phyloP scores from a whole-genome alignment of 805 yeast species.

The Zygosaccharomyces kombuchaensis region DNA sequence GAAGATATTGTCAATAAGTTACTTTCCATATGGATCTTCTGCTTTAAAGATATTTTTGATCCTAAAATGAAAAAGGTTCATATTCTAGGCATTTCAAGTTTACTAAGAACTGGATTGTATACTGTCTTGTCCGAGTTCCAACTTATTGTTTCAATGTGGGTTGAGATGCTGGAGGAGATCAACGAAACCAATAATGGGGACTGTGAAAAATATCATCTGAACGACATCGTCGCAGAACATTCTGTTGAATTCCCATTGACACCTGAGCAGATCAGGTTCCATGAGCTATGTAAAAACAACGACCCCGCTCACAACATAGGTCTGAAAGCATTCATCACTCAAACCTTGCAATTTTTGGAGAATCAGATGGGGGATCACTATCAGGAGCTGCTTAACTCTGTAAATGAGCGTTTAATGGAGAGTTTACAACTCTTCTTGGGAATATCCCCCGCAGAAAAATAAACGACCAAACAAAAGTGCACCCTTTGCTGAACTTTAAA shows the following conservation, averaged over 20 bases:
- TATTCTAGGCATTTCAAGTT: constrained; percentile 54
- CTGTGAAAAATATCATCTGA: constrained; percentile 47
- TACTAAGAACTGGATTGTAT: constrained; percentile 39
- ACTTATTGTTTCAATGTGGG: constrained; percentile 41
- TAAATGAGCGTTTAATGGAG: constrained; percentile 25
- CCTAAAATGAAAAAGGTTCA: constrained; percentile 71
- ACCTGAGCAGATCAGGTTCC: constrained; percentile 43
- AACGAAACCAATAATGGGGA: constrained; percentile 59
- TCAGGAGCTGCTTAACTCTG: constrained; percentile 20
- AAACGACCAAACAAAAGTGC: background rate
- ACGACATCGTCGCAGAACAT: constrained; percentile 37
- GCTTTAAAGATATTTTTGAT: constrained; percentile 58
- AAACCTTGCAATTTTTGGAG: constrained; percentile 28
- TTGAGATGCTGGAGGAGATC: constrained; percentile 65
- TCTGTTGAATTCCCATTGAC: constrained; percentile 28
- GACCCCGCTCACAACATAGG: constrained; percentile 56
- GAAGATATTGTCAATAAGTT: constrained; percentile 30
- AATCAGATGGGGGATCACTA: constrained; percentile 26
- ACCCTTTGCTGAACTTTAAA: background rate
- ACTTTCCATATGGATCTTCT: constrained; percentile 39
- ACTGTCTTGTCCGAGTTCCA: constrained; percentile 31
- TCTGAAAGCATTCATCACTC: constrained; percentile 42
- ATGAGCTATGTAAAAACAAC: constrained; percentile 32
- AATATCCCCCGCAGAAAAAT: constrained; percentile 10
- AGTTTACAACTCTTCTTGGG: constrained; percentile 27